Conservation (phyloP, 2,329 filamentous ascomycete species). For the Pochonia chlamydosporia region DNA sequence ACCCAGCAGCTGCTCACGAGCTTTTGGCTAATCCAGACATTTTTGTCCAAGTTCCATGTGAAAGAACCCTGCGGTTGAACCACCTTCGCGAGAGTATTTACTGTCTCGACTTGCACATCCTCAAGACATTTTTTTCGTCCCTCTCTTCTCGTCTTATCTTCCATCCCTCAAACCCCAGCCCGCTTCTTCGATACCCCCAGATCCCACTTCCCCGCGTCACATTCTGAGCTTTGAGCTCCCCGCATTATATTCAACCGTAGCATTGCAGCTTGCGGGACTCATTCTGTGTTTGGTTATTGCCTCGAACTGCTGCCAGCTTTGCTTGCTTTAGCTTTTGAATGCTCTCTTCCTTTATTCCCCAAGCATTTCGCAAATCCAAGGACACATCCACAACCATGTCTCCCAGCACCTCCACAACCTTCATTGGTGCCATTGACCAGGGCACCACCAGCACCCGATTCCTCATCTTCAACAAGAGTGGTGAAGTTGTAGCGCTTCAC, state of each 20-base stretch:
- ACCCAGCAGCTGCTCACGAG: background rate
- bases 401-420: slow-evolving; percentile 29
- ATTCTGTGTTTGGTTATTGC: background rate
- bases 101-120: background rate
- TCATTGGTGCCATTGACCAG: slow-evolving; percentile 74
- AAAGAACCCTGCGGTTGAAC: background rate
- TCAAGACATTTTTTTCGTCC: background rate
- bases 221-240: background rate
- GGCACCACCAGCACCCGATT: slow-evolving; percentile 75
- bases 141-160: background rate
- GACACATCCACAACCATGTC: slow-evolving; percentile 22
- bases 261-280: background rate
- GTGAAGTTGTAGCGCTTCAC: slow-evolving; percentile 65
- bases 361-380: slow-evolving; percentile 5
- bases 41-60: slow-evolving; percentile 1
- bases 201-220: slow-evolving; percentile 6
- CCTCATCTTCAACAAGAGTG: slow-evolving; percentile 67
- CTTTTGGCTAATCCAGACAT: background rate
- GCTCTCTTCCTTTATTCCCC: slow-evolving; percentile 18
- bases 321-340: slow-evolving; percentile 11
- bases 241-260: background rate
- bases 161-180: background rate
- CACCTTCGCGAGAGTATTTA: background rate
- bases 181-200: background rate
- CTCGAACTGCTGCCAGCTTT: background rate